phyloP scores from a whole-genome alignment of 306 rosid genomes.

The Oxytropis ochrocephala region DNA sequence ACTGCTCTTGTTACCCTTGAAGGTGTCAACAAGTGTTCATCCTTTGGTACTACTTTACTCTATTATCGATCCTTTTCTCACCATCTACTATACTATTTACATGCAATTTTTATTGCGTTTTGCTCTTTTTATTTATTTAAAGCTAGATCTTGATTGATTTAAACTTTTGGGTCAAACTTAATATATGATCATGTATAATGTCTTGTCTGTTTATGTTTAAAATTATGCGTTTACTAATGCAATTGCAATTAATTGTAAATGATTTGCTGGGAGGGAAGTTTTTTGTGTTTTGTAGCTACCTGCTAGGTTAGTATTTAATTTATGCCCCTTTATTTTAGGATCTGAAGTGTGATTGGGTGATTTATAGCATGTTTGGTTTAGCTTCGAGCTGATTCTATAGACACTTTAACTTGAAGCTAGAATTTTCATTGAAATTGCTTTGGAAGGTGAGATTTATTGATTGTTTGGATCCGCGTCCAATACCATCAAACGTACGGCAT shows the following conservation, averaged over 20 bases:
- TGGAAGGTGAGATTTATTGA: not conserved
- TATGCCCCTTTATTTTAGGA: slow-evolving; percentile 10
- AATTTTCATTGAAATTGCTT: not conserved
- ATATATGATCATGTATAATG: not conserved
- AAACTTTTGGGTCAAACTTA: not conserved
- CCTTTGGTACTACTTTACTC: slow-evolving; percentile 82
- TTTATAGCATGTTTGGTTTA: not conserved
- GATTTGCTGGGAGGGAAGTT: not conserved
- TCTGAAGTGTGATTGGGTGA: slow-evolving; percentile 15
- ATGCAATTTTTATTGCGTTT: not conserved
- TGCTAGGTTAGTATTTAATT: not conserved
- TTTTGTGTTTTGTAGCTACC: not conserved
- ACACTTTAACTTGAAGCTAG: not conserved
- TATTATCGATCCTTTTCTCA: not conserved
- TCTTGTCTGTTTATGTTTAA: not conserved
- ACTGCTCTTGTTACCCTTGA: slow-evolving; percentile 99
- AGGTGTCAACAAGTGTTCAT: slow-evolving; percentile 99
- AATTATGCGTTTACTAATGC: not conserved
- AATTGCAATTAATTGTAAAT: not conserved
- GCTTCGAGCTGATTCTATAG: not conserved
- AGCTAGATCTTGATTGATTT: slow-evolving; percentile 38
- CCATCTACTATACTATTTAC: not conserved
- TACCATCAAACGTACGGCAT: no score
- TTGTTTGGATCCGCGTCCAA: no score
- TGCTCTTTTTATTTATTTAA: not conserved